These are phyloP conservation scores for Triticum dicoccoides DNA, from an alignment of 176 grass and related monocot species.

Conservation along the genomic window DNA sequence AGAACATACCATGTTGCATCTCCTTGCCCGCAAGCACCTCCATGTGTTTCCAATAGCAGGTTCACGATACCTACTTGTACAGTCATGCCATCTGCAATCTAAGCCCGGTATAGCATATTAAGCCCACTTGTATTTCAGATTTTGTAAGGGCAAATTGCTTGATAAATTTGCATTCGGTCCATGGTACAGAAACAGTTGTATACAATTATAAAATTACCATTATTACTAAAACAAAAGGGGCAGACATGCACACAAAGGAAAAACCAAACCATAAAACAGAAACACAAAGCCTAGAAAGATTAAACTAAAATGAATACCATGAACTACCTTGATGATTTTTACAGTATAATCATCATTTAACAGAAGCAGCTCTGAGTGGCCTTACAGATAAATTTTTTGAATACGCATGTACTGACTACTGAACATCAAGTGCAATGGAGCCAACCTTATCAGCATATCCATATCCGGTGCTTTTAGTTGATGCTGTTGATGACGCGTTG, in stretches of 20 bases:
- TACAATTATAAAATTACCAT: slow-evolving; percentile 15
- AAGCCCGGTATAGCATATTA: slow-evolving; percentile 34
- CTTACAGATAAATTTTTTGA: slow-evolving; percentile 10
- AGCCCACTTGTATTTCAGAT: slow-evolving; percentile 1
- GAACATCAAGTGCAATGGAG: slow-evolving; percentile 21
- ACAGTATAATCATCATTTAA: neutral
- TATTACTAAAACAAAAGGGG: neutral
- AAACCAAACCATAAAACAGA: slow-evolving; percentile 10
- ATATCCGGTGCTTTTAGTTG: slow-evolving; percentile 83
- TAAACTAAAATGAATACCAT: neutral
- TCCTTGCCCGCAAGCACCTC: slow-evolving; percentile 56
- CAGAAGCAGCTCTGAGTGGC: neutral
- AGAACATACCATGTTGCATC: slow-evolving; percentile 77
- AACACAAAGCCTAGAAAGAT: neutral
- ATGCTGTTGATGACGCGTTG: slow-evolving; percentile 41
- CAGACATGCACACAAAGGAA: neutral
- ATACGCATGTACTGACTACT: neutral
- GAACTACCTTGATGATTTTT: slow-evolving; percentile 6
- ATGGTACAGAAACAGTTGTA: slow-evolving; percentile 14
- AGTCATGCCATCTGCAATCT: slow-evolving; percentile 99
- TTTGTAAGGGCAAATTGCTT: slow-evolving; percentile 22
- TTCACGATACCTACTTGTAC: slow-evolving; percentile 93
- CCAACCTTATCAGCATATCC: slow-evolving; percentile 96
- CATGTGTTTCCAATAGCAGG: slow-evolving; percentile 91
- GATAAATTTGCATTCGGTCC: neutral